Evolutionary conservation across 768 basidiomycete species (phyloP).

Genomic region (Boletus insuetus): DNA sequence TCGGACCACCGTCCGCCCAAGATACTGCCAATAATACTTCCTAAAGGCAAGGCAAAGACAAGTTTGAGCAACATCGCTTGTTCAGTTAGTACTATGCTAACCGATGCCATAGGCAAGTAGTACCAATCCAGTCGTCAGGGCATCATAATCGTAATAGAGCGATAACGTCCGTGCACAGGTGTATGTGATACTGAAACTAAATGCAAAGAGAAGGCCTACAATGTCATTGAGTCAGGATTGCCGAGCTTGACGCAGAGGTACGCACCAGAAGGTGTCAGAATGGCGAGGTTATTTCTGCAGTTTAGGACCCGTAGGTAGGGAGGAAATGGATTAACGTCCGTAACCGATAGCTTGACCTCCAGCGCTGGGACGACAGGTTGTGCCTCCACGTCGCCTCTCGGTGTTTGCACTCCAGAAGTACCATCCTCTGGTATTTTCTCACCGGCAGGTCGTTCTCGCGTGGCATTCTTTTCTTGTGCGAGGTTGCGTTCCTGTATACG

Average conservation of each 20-base stretch:
- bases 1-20: conserved; percentile 64
- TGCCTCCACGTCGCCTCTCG: conserved; percentile 25
- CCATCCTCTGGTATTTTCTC: conserved; percentile 1
- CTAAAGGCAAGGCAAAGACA: conserved; percentile 18
- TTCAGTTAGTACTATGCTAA: conserved; percentile 22
- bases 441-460: not conserved
- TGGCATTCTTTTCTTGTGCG: conserved; percentile 12
- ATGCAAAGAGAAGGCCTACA: conserved; percentile 67
- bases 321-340: conserved; percentile 70
- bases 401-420: not conserved
- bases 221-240: not conserved
- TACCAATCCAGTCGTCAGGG: conserved; percentile 77
- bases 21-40: conserved; percentile 54
- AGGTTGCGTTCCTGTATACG: conserved; percentile 25
- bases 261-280: conserved; percentile 42
- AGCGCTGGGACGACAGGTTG: conserved; percentile 6
- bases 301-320: conserved; percentile 60
- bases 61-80: not conserved
- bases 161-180: conserved; percentile 73
- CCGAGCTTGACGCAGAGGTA: not conserved
- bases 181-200: conserved; percentile 67
- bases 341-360: conserved; percentile 56
- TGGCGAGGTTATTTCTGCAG: conserved; percentile 63
- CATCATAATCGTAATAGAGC: conserved; percentile 60
- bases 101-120: conserved; percentile 74